Evolutionary conservation across 805 yeast genomes (phyloP).

Genomic region (Ascoidea tarda): DNA sequence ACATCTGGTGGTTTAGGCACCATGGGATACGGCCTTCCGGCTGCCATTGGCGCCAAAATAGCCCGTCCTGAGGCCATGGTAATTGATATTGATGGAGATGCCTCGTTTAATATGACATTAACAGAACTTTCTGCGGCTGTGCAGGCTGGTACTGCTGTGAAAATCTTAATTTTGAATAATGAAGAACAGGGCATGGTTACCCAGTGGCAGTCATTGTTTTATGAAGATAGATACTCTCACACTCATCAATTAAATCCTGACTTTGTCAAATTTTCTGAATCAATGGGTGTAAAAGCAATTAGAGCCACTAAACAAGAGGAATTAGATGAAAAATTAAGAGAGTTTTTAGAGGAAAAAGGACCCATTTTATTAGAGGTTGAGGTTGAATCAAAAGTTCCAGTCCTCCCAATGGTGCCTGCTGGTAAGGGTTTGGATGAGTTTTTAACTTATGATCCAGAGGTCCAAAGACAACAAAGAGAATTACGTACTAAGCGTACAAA

Average conservation of each 20-base stretch:
- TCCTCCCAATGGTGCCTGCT: conserved; percentile 95
- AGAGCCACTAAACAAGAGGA: conserved; percentile 60
- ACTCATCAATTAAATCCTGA: conserved; percentile 95
- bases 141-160: conserved; percentile 85
- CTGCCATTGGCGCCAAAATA: conserved; percentile 97
- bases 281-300: conserved; percentile 84
- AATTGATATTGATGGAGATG: conserved; percentile 97
- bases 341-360: conserved; percentile 61
- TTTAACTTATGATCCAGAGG: conserved; percentile 71
- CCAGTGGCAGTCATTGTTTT: conserved; percentile 97
- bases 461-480: conserved; percentile 55
- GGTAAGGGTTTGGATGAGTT: conserved; percentile 93
- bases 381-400: conserved; percentile 90
- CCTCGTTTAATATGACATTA: conserved; percentile 96
- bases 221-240: conserved; percentile 95
- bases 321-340: conserved; percentile 38
- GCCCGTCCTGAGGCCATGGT: conserved; percentile 92
- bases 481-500: conserved; percentile 61
- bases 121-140: conserved; percentile 90
- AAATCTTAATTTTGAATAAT: conserved; percentile 79
- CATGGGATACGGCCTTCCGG: conserved; percentile 95
- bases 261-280: conserved; percentile 83
- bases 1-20: conserved; percentile 99
- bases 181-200: conserved; percentile 99
- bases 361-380: conserved; percentile 86